These are phyloP conservation scores for Crucihimalaya himalaica DNA, from an alignment of 345 rosid species.

Conservation along the genomic window DNA sequence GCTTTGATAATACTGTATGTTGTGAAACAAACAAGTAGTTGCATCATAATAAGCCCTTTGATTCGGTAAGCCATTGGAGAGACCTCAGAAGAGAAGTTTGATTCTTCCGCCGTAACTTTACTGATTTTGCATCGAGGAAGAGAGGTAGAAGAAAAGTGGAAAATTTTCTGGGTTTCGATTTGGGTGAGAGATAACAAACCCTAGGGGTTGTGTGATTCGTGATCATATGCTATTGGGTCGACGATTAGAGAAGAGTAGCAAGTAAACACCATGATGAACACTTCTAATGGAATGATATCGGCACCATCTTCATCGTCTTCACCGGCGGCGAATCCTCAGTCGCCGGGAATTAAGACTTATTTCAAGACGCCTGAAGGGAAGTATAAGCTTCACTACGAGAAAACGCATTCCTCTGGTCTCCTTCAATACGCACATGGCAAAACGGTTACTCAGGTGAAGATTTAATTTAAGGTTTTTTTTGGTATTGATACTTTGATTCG, in stretches of 20 bases:
- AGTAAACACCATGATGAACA: conserved; percentile 61
- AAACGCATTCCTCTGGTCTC: conserved; percentile 89
- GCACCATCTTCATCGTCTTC: conserved; percentile 65
- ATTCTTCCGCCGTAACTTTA: conserved; percentile 14
- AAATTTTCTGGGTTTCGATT: conserved; percentile 11
- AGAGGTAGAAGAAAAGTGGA: not conserved
- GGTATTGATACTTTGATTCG: not conserved
- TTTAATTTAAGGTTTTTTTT: not conserved
- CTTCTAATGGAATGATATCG: conserved; percentile 88
- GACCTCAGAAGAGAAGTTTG: conserved; percentile 34
- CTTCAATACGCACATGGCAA: conserved; percentile 97
- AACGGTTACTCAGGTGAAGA: conserved; percentile 89
- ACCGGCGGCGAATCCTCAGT: conserved; percentile 73
- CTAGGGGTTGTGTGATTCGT: conserved; percentile 45
- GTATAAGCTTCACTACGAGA: conserved; percentile 95
- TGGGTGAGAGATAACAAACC: conserved; percentile 35
- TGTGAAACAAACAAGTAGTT: conserved; percentile 24
- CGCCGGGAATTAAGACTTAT: conserved; percentile 94
- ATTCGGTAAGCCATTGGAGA: conserved; percentile 59
- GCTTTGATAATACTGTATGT: not conserved
- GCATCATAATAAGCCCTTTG: conserved; percentile 42
- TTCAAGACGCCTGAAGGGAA: conserved; percentile 98
- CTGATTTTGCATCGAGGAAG: conserved; percentile 20
- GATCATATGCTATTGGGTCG: conserved; percentile 61
- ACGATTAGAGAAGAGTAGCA: conserved; percentile 21